A percentile compares a stretch with the other conserved stretches of the same genome.
These are phyloP conservation scores for Salix brachista DNA, from an alignment of 345 rosid genomes.

Conservation along the genomic window DNA sequence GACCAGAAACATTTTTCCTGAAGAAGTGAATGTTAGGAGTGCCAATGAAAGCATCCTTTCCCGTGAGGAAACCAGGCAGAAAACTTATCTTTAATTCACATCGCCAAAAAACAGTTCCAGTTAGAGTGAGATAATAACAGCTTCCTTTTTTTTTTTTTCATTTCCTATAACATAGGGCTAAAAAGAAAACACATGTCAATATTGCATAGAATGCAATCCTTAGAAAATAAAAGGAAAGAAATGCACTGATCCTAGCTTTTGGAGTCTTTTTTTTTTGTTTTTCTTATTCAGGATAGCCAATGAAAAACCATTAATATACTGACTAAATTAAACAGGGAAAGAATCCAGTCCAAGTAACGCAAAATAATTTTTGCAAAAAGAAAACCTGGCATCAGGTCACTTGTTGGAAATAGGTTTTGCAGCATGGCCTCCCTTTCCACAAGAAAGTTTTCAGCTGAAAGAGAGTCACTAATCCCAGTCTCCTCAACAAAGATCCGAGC, in stretches of 20 bases:
- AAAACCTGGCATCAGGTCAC: constrained; percentile 85
- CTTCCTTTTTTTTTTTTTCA: not conserved
- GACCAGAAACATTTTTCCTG: not conserved
- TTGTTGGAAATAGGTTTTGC: constrained; percentile 60
- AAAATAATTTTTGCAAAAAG: not conserved
- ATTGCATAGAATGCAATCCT: not conserved
- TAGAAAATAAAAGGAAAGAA: not conserved
- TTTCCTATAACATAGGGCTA: not conserved
- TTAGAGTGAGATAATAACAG: not conserved
- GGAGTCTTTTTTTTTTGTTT: too few species aligned
- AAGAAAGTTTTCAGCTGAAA: constrained; percentile 76
- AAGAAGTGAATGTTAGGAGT: not conserved
- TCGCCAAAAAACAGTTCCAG: not conserved
- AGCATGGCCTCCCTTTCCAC: constrained; percentile 80
- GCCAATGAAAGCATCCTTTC: not conserved
- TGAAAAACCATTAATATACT: not conserved
- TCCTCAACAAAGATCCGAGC: constrained; percentile 77
- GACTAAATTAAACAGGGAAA: not conserved
- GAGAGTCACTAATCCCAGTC: constrained; percentile 73
- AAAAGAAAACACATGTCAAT: not conserved
- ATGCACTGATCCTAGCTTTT: not conserved
- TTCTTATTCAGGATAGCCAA: not conserved
- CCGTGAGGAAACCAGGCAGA: not conserved
- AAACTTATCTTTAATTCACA: not conserved
- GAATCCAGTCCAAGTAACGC: not conserved